Percentiles rank a stretch among this genome's conserved stretches.
These are phyloP conservation scores for Hymenoscyphus fraxineus DNA, from an alignment of 2,329 filamentous ascomycete species.

Conservation along the genomic window DNA sequence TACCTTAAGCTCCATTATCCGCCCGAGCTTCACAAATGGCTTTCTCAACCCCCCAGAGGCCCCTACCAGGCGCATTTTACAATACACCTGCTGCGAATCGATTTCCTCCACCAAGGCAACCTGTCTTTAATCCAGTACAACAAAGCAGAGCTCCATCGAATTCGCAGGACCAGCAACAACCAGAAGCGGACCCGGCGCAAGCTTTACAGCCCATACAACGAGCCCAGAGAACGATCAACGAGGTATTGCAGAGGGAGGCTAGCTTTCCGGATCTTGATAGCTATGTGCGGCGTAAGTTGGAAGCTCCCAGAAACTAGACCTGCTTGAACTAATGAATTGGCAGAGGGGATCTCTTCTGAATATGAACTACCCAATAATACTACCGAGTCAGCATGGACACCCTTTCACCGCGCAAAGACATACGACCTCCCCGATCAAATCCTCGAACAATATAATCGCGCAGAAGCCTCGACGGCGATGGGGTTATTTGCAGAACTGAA, in stretches of 20 bases:
- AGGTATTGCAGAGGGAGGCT: conserved; percentile 69
- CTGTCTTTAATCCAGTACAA: conserved; percentile 42
- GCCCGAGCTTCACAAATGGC: conserved; percentile 20
- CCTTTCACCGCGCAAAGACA: conserved; percentile 81
- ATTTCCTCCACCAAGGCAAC: conserved; percentile 48
- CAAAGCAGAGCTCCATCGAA: conserved; percentile 18
- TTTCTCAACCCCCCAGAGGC: conserved; percentile 60
- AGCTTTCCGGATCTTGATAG: conserved; percentile 85
- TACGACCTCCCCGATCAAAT: conserved; percentile 90
- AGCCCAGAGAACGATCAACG: conserved; percentile 80
- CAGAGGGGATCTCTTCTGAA: conserved; percentile 86
- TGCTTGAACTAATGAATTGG: conserved; percentile 29
- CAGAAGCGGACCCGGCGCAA: conserved; percentile 32
- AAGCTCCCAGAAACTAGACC: background rate
- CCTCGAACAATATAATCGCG: conserved; percentile 86
- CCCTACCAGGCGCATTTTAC: conserved; percentile 71
- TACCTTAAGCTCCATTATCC: conserved; percentile 4
- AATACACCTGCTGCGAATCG: conserved; percentile 64
- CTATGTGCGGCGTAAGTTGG: conserved; percentile 76
- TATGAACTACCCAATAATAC: conserved; percentile 69
- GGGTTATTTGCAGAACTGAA: conserved; percentile 92
- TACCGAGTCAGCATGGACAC: conserved; percentile 69
- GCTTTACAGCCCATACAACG: conserved; percentile 68
- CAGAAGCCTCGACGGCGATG: conserved; percentile 87
- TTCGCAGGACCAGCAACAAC: conserved; percentile 11